phyloP scores from a whole-genome alignment of 371 early-diverging fungal genomes.

The Batkoa obscura region DNA sequence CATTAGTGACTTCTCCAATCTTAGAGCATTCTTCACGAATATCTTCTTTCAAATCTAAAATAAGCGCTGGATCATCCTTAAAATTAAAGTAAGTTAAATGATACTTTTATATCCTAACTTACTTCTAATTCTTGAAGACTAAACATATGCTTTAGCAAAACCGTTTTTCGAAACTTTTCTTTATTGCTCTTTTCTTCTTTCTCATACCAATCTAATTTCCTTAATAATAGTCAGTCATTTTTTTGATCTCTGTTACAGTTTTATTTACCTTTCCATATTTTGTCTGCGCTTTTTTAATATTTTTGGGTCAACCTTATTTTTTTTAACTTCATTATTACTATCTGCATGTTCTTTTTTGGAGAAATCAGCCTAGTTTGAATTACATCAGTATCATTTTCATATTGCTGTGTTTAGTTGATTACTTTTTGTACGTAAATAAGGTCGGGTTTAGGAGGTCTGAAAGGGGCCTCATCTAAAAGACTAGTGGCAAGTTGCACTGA shows the following conservation, averaged over 20 bases:
- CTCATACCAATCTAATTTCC: conserved; percentile 84
- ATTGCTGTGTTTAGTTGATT: not conserved
- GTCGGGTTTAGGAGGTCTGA: conserved; percentile 34
- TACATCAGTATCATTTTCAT: not conserved
- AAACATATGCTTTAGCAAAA: conserved; percentile 87
- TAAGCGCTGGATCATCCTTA: conserved; percentile 59
- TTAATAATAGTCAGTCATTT: conserved; percentile 9
- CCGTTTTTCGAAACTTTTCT: conserved; percentile 58
- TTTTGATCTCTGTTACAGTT: not conserved
- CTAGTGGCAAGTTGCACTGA: conserved; percentile 66
- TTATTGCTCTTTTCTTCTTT: conserved; percentile 43
- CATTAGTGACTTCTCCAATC: conserved; percentile 81
- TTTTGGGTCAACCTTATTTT: conserved; percentile 27
- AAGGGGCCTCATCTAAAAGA: conserved; percentile 66
- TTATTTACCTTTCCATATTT: conserved; percentile 45
- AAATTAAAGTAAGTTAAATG: not conserved
- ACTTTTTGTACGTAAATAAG: conserved; percentile 53
- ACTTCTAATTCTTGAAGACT: conserved; percentile 70
- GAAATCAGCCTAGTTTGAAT: conserved; percentile 37
- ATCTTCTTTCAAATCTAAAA: conserved; percentile 83
- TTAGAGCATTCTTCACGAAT: conserved; percentile 84
- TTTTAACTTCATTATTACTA: conserved; percentile 13
- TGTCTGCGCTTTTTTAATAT: conserved; percentile 45
- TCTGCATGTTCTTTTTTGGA: conserved; percentile 18
- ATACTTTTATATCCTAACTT: conserved; percentile 2